A percentile compares a stretch with the other conserved stretches of the same genome.
These are phyloP conservation scores for Osmozyma mogii DNA, from an alignment of 805 yeast genomes.

Conservation along the genomic window DNA sequence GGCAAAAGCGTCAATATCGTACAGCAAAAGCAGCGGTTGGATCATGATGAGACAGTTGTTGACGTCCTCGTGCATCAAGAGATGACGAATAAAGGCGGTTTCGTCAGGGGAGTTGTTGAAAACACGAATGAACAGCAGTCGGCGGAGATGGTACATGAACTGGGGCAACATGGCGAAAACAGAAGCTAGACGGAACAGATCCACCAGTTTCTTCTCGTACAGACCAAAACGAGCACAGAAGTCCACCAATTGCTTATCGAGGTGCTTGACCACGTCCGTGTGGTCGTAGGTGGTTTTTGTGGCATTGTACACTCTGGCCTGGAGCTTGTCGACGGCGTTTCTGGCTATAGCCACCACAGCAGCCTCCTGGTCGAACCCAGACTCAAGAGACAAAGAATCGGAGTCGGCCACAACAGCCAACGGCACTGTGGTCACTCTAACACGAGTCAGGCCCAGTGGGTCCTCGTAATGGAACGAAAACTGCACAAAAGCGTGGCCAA, in stretches of 20 bases:
- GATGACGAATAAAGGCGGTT: conserved; percentile 56
- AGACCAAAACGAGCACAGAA: conserved; percentile 40
- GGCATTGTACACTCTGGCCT: conserved; percentile 9
- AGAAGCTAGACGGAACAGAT: conserved; percentile 42
- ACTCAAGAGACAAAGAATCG: conserved; percentile 33
- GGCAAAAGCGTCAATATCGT: conserved; percentile 40
- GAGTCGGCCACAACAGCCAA: conserved; percentile 34
- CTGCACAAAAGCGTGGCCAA: conserved; percentile 36
- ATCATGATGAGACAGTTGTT: conserved; percentile 57
- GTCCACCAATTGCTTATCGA: conserved; percentile 41
- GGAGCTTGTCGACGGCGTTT: conserved; percentile 39
- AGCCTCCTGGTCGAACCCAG: conserved; percentile 61
- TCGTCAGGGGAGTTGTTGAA: conserved; percentile 71
- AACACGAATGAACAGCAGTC: conserved; percentile 58
- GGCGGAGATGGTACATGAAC: conserved; percentile 57
- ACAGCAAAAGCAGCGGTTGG: conserved; percentile 59
- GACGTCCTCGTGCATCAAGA: conserved; percentile 54
- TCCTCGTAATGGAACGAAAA: conserved; percentile 58
- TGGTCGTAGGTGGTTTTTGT: conserved; percentile 14
- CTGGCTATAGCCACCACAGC: conserved; percentile 57
- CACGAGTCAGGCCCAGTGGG: conserved; percentile 46
- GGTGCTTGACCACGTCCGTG: conserved; percentile 36
- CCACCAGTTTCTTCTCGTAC: conserved; percentile 39
- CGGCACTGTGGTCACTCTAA: conserved; percentile 54
- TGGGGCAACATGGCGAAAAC: conserved; percentile 53